Percentiles rank a stretch among this genome's conserved stretches.
Conservation (phyloP, 371 early-diverging fungal genomes). For the Nematocida major region DNA sequence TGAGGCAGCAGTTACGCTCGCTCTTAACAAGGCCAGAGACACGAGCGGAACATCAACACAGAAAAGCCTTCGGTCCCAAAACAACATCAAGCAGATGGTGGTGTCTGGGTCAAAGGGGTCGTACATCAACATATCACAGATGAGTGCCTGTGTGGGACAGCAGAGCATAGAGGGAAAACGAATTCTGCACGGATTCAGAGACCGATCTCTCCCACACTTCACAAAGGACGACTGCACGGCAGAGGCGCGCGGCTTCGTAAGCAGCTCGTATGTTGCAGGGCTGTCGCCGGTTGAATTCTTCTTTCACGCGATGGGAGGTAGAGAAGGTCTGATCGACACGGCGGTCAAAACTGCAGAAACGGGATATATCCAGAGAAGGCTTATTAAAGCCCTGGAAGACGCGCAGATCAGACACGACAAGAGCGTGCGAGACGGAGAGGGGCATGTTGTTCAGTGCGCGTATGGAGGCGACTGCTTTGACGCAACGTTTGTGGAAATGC, state of each 20-base stretch:
- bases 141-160: constrained; percentile 97
- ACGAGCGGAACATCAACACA: constrained; percentile 83
- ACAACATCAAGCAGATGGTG: constrained; percentile 97
- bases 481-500: constrained; percentile 67
- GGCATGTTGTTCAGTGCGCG: constrained; percentile 81
- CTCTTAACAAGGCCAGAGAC: constrained; percentile 88
- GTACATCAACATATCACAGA: constrained; percentile 93
- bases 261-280: constrained; percentile 92
- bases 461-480: constrained; percentile 99
- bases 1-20: constrained; percentile 79
- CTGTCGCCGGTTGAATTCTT: constrained; percentile 94
- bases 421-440: constrained; percentile 84
- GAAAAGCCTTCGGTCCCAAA: constrained; percentile 75
- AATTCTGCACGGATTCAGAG: constrained; percentile 90
- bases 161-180: constrained; percentile 98
- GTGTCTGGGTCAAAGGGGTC: constrained; percentile 95
- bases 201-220: constrained; percentile 92
- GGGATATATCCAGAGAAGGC: constrained; percentile 96
- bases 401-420: constrained; percentile 92
- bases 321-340: constrained; percentile 94
- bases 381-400: constrained; percentile 96
- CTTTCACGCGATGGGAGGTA: constrained; percentile 99
- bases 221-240: constrained; percentile 92
- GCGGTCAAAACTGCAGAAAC: constrained; percentile 99
- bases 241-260: constrained; percentile 90